Evolutionary conservation across 164 flowering plant species (phyloP), one percentile per base, ranked within the genome.

Genomic region (Tetracentron sinense): DNA sequence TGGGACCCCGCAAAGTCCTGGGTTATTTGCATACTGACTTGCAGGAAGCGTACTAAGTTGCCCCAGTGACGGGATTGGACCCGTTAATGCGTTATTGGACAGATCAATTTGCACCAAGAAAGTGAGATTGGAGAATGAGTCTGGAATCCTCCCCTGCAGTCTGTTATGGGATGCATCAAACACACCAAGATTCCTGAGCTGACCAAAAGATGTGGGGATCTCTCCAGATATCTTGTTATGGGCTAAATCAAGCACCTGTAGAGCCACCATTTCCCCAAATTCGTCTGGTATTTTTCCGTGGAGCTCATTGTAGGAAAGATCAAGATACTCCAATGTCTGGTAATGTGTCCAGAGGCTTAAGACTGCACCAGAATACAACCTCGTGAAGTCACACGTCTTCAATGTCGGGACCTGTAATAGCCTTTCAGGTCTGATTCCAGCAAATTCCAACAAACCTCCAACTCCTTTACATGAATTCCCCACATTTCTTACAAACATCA

Each of bases 1-100:
- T 7, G 98, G 98, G 50, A 90, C 87, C 2, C 98, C 97, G 49
- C 98, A 93, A n/a, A 93, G 87, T 11, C 97, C 98, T 1, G 97
- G 88, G 60, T 93, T 93, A 62, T 88, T 74, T 5, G 82, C 89
- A 60, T 78, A 90, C 68, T 88, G 96, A 49, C 62, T 76, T 5
- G 89, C 94, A 0, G 98, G 98, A 25, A 93, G 88, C 0, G 98
- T 90, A 50, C 89, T 87, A 6, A 93, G 77, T 61, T 93, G 98
- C 14, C 96, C 98, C 46, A 84, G 78, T 10, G 80, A 63, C 0
- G 98, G 98, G 48, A 90, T 93, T 23, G 79, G 79, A 6, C 98
- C 98, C 0, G 90, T 83, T 29, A 93, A 69, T n/a, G 80, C 83
- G 29, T 93, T 93, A 48, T 81, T 61, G 0, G 97, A 90, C 15